Evolutionary conservation across 164 flowering plant species (phyloP).

Genomic region (Liquidambar formosana): DNA sequence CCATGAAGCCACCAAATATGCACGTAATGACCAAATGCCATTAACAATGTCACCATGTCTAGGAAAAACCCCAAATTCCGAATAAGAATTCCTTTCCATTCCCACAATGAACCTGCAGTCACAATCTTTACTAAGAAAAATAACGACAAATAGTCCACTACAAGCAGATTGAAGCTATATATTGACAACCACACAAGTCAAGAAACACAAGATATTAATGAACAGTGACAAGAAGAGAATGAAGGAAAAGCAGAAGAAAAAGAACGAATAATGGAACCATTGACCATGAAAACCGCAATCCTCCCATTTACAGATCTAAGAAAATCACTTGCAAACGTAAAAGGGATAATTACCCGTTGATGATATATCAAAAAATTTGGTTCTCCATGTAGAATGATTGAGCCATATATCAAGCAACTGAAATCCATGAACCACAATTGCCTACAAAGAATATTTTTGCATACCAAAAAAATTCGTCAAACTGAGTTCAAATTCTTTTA

Average conservation of each 20-base stretch:
- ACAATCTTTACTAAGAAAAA: conserved; percentile 12
- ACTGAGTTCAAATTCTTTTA: neutral
- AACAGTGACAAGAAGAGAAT: neutral
- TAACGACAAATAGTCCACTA: conserved; percentile 3
- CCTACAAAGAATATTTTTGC: conserved; percentile 45
- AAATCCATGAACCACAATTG: conserved; percentile 93
- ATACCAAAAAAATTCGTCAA: conserved; percentile 9
- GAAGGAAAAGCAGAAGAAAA: neutral
- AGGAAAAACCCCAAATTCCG: conserved; percentile 81
- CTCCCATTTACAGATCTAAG: neutral
- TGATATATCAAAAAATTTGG: conserved; percentile 56
- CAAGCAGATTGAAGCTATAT: neutral
- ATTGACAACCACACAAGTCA: neutral
- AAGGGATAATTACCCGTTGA: conserved; percentile 52
- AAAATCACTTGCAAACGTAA: neutral
- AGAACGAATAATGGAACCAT: neutral
- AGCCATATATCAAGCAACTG: conserved; percentile 93
- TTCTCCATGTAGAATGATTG: conserved; percentile 64
- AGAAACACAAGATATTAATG: neutral
- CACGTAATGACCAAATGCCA: conserved; percentile 89
- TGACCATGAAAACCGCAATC: neutral
- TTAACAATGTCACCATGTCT: conserved; percentile 82
- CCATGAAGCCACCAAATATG: conserved; percentile 98
- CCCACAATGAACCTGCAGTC: conserved; percentile 79
- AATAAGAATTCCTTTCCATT: conserved; percentile 78